phyloP scores from a whole-genome alignment of 2,329 filamentous ascomycete genomes.

The Didymella pinodella region DNA sequence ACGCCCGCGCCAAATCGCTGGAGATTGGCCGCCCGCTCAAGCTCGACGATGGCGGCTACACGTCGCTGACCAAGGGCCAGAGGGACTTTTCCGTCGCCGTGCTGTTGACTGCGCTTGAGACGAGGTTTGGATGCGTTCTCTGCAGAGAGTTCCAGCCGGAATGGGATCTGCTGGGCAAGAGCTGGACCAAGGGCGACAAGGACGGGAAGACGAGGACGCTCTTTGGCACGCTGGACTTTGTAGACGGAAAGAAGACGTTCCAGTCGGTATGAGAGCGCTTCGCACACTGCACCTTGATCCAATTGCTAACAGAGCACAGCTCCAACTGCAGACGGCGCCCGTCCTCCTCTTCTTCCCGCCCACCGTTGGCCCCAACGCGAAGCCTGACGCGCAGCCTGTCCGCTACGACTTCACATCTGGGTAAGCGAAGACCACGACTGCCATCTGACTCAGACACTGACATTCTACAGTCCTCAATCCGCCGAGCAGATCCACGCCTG shows the following conservation, averaged over 20 bases:
- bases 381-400: conserved; percentile 70
- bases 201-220: conserved; percentile 74
- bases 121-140: conserved; percentile 82
- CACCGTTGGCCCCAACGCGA: conserved; percentile 81
- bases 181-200: conserved; percentile 88
- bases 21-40: conserved; percentile 71
- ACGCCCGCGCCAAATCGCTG: conserved; percentile 73
- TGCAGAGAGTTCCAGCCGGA: conserved; percentile 94
- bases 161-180: conserved; percentile 85
- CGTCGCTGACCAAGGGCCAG: conserved; percentile 75
- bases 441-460: not conserved
- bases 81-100: conserved; percentile 85
- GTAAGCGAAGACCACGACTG: conserved; percentile 59
- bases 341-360: conserved; percentile 88
- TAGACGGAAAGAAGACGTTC: conserved; percentile 82
- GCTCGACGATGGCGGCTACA: conserved; percentile 79
- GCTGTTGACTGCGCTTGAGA: conserved; percentile 84
- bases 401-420: conserved; percentile 86
- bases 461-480: conserved; percentile 65
- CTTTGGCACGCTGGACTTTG: conserved; percentile 87
- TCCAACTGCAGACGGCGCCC: conserved; percentile 92
- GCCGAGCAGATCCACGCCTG: conserved; percentile 83
- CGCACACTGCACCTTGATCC: not conserved
- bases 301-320: conserved; percentile 61
- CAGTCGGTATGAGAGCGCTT: conserved; percentile 70